Conservation (phyloP, 768 basidiomycete species). For the Ramaria sp. region DNA sequence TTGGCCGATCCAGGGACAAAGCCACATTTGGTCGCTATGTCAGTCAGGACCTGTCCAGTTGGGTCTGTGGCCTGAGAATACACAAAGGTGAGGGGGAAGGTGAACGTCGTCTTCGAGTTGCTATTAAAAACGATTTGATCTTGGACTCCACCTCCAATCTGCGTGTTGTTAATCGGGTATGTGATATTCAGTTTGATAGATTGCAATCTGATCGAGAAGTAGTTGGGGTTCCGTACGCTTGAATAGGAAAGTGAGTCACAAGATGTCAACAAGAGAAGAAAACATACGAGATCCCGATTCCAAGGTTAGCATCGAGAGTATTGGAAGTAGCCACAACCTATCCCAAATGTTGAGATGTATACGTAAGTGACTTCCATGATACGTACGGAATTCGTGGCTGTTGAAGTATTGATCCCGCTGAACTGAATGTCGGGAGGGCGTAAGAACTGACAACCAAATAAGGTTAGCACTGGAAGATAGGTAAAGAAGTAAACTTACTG, state of each 20-base stretch:
- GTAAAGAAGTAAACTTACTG: slow-evolving; percentile 35
- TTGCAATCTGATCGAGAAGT: slow-evolving; percentile 56
- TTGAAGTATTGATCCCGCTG: slow-evolving; percentile 32
- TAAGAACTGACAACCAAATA: slow-evolving; percentile 38
- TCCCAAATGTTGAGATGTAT: background rate
- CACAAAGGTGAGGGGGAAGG: slow-evolving; percentile 61
- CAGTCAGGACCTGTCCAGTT: slow-evolving; percentile 38
- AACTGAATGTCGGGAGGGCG: slow-evolving; percentile 60
- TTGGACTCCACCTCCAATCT: slow-evolving; percentile 52
- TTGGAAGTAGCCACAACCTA: slow-evolving; percentile 29
- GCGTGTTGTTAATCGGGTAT: slow-evolving; percentile 64
- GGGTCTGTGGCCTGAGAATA: slow-evolving; percentile 51
- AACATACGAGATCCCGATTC: slow-evolving; percentile 55
- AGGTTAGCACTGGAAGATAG: background rate
- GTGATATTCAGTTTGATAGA: slow-evolving; percentile 53
- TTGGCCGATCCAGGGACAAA: slow-evolving; percentile 28
- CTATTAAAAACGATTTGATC: slow-evolving; percentile 33
- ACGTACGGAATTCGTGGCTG: slow-evolving; percentile 36
- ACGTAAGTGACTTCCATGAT: background rate
- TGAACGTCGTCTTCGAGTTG: slow-evolving; percentile 49
- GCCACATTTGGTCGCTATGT: slow-evolving; percentile 57
- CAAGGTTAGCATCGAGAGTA: slow-evolving; percentile 45
- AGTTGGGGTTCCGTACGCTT: slow-evolving; percentile 77
- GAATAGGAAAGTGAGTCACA: slow-evolving; percentile 5
- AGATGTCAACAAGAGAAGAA: slow-evolving; percentile 10